Percentiles rank a stretch among this genome's conserved stretches.
Evolutionary conservation across 1,284 basidiomycete species (phyloP).

Genomic region (Sphaerobolus stellatus): DNA sequence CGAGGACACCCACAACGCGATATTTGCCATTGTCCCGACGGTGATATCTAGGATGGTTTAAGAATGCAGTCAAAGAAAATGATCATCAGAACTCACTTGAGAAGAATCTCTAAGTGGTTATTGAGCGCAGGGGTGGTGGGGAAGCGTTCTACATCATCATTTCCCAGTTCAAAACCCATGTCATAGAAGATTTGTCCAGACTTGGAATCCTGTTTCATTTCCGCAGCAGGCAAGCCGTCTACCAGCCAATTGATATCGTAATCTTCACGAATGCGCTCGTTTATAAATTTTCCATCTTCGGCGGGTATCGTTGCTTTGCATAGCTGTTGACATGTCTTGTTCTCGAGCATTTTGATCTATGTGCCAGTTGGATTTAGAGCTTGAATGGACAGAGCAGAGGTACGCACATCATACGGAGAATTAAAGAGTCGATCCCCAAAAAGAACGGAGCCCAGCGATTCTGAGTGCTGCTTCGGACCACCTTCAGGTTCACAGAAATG

Average conservation of each 20-base stretch:
- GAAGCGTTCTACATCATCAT: conserved; percentile 53
- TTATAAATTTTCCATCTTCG: conserved; percentile 85
- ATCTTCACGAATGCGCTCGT: conserved; percentile 87
- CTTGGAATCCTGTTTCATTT: conserved; percentile 81
- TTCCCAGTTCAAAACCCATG: conserved; percentile 81
- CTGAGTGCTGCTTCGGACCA: conserved; percentile 78
- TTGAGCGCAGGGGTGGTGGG: conserved; percentile 71
- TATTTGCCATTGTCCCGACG: conserved; percentile 63
- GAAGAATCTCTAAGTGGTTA: conserved; percentile 87
- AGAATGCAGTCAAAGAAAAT: conserved; percentile 20
- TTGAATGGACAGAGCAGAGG: neutral
- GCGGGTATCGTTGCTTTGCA: conserved; percentile 66
- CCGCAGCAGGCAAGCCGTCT: conserved; percentile 91
- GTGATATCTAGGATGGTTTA: conserved; percentile 79
- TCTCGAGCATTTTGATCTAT: conserved; percentile 74
- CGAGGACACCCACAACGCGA: conserved; percentile 88
- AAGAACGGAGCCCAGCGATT: conserved; percentile 89
- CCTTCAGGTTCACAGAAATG: conserved; percentile 84
- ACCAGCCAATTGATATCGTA: conserved; percentile 96
- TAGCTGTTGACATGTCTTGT: conserved; percentile 77
- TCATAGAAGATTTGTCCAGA: conserved; percentile 86
- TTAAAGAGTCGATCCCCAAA: conserved; percentile 96
- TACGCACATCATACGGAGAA: conserved; percentile 79
- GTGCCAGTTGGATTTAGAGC: neutral
- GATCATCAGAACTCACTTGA: conserved; percentile 51